Evolutionary conservation across 2,329 filamentous ascomycete species (phyloP), one percentile per base, ranked within the genome.

Genomic region (Huntiella moniliformis): DNA sequence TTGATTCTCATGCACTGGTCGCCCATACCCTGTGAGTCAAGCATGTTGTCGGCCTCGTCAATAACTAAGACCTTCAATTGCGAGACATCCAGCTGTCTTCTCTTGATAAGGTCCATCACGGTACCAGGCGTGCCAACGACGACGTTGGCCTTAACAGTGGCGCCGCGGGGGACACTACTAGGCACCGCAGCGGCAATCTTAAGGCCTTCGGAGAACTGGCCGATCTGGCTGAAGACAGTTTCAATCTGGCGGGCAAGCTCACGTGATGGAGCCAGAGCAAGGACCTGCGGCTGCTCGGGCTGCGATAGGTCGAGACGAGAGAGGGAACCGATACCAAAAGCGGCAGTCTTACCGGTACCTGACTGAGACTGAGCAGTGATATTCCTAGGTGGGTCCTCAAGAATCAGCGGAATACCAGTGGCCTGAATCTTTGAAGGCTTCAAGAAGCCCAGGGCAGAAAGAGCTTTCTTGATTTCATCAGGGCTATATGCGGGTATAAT

Each of bases 351-450:
- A 57, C 91, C 91, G 15, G 91, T 98, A 55, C 91, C 91, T 2
- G 91, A 98, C 62, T 98, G 91, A n/a, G 91, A 98, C 64, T 98
- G 91, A 3, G 87, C 91, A 57, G 98, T 88, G 73, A 98, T 82
- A 63, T 96, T 96, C 53, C 72, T 71, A 1, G 88, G 81, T n/a
- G 91, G 88, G 57, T 94, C 70, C 55, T 73, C 67, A 52, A 98
- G 73, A 57, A 98, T 81, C 46, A 98, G 71, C 22, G 91, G 91
- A 13, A 98, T 73, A 1, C 91, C 91, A 55, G 81, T 84, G 62
- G 94, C 91, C 66, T 98, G 91, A 53, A 98, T 93, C 67, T 98
- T 98, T 47, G 91, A 96, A 0, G 91, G 91, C 63, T 92, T 93
- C 57, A 79, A 73, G 68, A 95, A 96, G 63, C 82, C 82, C 72